These are phyloP conservation scores for Oleoguttula mirabilis DNA, from an alignment of 495 filamentous ascomycete genomes.

Conservation along the genomic window DNA sequence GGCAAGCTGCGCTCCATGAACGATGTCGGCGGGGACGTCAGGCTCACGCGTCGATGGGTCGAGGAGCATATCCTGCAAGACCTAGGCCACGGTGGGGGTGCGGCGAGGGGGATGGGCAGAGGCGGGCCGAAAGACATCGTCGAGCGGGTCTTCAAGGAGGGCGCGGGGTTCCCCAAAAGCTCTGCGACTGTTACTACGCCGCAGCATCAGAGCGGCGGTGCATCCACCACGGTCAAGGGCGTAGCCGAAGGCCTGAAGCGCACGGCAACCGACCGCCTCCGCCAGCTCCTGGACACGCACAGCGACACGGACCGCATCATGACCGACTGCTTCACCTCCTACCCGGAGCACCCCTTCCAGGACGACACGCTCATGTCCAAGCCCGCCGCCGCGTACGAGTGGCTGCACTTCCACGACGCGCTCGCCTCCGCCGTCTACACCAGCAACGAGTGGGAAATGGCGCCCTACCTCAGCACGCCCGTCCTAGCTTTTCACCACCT, in stretches of 20 bases:
- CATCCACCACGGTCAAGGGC: slow-evolving; percentile 37
- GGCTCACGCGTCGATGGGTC: slow-evolving; percentile 70
- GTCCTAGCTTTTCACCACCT: slow-evolving; percentile 84
- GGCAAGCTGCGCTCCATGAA: slow-evolving; percentile 54
- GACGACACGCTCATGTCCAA: slow-evolving; percentile 87
- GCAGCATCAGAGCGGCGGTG: slow-evolving; percentile 23
- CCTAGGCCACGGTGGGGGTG: slow-evolving; percentile 60
- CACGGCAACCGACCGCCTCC: slow-evolving; percentile 63
- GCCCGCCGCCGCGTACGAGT: slow-evolving; percentile 75
- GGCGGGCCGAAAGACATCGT: slow-evolving; percentile 74
- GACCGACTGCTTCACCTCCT: slow-evolving; percentile 69
- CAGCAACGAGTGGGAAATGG: slow-evolving; percentile 78
- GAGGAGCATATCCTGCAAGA: slow-evolving; percentile 63
- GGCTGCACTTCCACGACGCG: slow-evolving; percentile 85
- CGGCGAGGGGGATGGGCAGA: slow-evolving; percentile 62
- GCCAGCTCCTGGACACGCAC: slow-evolving; percentile 77
- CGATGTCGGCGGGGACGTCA: slow-evolving; percentile 22
- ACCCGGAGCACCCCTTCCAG: slow-evolving; percentile 76
- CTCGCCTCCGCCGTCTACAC: slow-evolving; percentile 62
- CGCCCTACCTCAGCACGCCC: slow-evolving; percentile 71
- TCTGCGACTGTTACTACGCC: neutral
- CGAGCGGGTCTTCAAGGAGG: slow-evolving; percentile 73
- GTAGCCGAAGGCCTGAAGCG: slow-evolving; percentile 68
- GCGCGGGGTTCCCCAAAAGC: slow-evolving; percentile 65
- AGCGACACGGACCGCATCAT: slow-evolving; percentile 82